These are phyloP conservation scores for Aureobasidium sp. DNA, from an alignment of 2,329 filamentous ascomycete species.

Conservation along the genomic window DNA sequence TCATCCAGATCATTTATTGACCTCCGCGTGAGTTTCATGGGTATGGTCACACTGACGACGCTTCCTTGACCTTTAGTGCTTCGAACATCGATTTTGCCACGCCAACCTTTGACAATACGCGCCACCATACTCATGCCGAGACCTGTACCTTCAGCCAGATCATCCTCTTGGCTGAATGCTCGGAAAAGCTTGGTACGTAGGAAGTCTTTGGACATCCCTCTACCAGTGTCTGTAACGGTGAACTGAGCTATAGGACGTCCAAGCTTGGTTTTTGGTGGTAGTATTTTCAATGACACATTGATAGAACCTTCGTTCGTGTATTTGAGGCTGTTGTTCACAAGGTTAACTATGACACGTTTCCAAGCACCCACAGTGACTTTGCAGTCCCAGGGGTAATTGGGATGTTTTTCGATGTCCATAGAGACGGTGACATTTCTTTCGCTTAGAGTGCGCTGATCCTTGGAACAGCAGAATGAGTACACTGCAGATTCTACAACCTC, in stretches of 20 bases:
- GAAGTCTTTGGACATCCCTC: conserved; percentile 29
- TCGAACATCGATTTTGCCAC: conserved; percentile 37
- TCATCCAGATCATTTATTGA: neutral
- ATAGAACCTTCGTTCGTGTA: conserved; percentile 40
- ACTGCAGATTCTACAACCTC: conserved; percentile 46
- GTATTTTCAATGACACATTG: conserved; percentile 22
- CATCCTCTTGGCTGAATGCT: conserved; percentile 30
- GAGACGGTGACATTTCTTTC: neutral
- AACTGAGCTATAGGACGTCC: conserved; percentile 8
- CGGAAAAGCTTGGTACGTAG: conserved; percentile 25
- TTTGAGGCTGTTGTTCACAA: conserved; percentile 43
- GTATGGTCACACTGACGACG: neutral
- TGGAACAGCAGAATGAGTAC: conserved; percentile 10
- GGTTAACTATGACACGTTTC: conserved; percentile 39
- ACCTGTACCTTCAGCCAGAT: conserved; percentile 28
- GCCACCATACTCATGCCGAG: conserved; percentile 30
- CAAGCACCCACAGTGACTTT: conserved; percentile 25
- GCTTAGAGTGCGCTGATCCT: neutral
- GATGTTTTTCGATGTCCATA: neutral
- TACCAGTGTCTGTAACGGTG: conserved; percentile 26
- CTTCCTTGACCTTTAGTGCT: neutral
- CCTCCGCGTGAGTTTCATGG: neutral
- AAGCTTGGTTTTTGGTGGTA: conserved; percentile 11
- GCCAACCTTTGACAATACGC: conserved; percentile 24
- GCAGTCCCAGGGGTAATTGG: conserved; percentile 33